Percentiles rank a stretch among this genome's conserved stretches.
Evolutionary conservation across 225 moss, liverwort and hornwort species (phyloP).

Genomic region (Bryoerythrophyllum caledonicum): DNA sequence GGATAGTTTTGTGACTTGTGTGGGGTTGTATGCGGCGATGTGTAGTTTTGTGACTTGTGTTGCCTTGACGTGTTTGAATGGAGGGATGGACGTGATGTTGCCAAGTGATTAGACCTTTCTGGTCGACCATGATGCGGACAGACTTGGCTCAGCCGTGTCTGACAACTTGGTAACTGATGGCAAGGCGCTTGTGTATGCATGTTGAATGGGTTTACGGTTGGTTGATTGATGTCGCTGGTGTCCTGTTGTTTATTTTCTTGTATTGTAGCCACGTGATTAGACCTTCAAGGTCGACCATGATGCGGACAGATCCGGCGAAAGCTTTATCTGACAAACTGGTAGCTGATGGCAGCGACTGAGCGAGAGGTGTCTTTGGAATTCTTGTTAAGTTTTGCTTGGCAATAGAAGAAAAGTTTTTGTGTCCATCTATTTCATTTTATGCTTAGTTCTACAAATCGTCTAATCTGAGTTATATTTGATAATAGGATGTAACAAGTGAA

Average conservation of each 20-base stretch:
- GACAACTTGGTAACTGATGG: constrained; percentile 7
- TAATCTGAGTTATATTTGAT: too few relatives aligned
- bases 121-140: constrained; percentile 27
- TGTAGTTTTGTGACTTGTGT: neutral
- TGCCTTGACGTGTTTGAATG: neutral
- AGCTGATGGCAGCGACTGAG: constrained; percentile 22
- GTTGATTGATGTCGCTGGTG: too few relatives aligned
- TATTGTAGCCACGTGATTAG: constrained; percentile 31
- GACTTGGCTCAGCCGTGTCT: constrained; percentile 8
- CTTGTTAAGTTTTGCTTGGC: too few relatives aligned
- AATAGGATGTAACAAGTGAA: too few relatives aligned
- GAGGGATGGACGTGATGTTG: neutral
- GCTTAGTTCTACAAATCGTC: too few relatives aligned
- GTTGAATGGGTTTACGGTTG: too few relatives aligned
- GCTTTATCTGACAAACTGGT: constrained; percentile 43
- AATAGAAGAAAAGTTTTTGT: too few relatives aligned
- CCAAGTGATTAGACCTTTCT: neutral
- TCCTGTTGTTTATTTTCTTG: too few relatives aligned
- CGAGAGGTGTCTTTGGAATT: too few relatives aligned
- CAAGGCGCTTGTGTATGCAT: too few relatives aligned
- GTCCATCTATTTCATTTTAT: too few relatives aligned
- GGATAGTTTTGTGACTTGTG: neutral
- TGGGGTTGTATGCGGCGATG: neutral
- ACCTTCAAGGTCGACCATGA: constrained; percentile 42
- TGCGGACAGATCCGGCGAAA: constrained; percentile 34